Percentiles rank a stretch among this genome's conserved stretches.
Evolutionary conservation across 192 early-diverging fungal species (phyloP).

Genomic region (Backusella parvicylindrica): DNA sequence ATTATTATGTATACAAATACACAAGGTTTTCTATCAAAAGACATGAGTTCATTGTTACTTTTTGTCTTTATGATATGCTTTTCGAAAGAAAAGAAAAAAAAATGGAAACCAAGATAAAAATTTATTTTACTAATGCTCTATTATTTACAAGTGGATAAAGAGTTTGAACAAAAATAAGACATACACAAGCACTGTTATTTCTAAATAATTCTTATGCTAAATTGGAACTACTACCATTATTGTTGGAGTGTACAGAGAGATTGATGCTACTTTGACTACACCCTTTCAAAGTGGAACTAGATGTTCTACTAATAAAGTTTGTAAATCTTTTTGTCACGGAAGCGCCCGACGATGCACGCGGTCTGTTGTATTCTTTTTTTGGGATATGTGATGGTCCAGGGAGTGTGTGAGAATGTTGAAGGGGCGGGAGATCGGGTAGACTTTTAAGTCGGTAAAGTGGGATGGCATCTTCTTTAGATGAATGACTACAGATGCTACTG

Average conservation of each 20-base stretch:
- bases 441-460: conserved; percentile 7
- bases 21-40: background rate
- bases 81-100: background rate
- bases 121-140: conserved; percentile 7
- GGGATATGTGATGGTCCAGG: background rate
- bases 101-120: background rate
- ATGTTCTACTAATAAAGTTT: background rate
- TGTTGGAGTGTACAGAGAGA: background rate
- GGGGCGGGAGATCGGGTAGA: conserved; percentile 4
- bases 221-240: background rate
- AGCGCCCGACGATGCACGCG: conserved; percentile 1
- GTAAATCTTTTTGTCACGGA: conserved; percentile 12
- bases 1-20: background rate
- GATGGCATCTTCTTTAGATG: background rate
- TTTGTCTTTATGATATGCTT: background rate
- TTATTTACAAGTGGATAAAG: conserved; percentile 7
- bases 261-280: background rate
- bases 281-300: background rate
- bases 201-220: background rate
- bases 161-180: conserved; percentile 10
- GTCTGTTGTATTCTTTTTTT: background rate
- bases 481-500: background rate
- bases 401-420: background rate
- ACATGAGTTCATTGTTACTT: conserved; percentile 8
- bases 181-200: background rate